Evolutionary conservation across 441 rosid species (phyloP).

Genomic region (Kokia cookei): DNA sequence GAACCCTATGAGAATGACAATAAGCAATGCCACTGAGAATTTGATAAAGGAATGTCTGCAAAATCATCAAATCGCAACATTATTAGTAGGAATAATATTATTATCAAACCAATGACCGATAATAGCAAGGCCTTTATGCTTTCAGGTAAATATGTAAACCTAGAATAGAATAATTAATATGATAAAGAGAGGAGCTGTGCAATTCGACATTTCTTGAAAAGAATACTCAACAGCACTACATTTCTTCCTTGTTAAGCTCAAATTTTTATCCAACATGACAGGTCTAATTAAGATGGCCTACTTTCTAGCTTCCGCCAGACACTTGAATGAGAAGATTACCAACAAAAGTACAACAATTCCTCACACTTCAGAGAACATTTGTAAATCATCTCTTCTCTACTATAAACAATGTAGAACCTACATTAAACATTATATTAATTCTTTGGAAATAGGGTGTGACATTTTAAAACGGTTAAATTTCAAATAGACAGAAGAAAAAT

Average conservation of each 20-base stretch:
- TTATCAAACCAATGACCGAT: not conserved
- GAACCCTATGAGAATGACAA: slow-evolving; percentile 98
- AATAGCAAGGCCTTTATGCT: not conserved
- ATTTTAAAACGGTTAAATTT: not conserved
- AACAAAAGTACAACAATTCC: not conserved
- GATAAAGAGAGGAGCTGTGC: not conserved
- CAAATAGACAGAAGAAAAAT: slow-evolving; percentile 6
- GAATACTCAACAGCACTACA: not conserved
- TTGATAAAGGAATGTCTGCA: slow-evolving; percentile 91
- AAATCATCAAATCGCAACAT: slow-evolving; percentile 7
- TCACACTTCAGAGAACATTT: not conserved
- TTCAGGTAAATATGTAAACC: not conserved
- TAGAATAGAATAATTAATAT: not conserved
- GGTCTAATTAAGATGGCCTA: not conserved
- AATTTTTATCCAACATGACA: not conserved
- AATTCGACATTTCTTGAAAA: not conserved
- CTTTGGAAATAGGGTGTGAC: not conserved
- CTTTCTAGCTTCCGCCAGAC: not conserved
- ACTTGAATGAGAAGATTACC: not conserved
- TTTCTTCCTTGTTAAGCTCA: not conserved
- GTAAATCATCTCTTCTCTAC: not conserved
- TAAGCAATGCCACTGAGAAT: slow-evolving; percentile 95
- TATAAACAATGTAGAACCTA: not conserved
- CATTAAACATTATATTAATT: not conserved
- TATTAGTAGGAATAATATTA: not conserved